These are phyloP conservation scores for Xanthoconium stramineum DNA, from an alignment of 768 basidiomycete species.

Conservation along the genomic window DNA sequence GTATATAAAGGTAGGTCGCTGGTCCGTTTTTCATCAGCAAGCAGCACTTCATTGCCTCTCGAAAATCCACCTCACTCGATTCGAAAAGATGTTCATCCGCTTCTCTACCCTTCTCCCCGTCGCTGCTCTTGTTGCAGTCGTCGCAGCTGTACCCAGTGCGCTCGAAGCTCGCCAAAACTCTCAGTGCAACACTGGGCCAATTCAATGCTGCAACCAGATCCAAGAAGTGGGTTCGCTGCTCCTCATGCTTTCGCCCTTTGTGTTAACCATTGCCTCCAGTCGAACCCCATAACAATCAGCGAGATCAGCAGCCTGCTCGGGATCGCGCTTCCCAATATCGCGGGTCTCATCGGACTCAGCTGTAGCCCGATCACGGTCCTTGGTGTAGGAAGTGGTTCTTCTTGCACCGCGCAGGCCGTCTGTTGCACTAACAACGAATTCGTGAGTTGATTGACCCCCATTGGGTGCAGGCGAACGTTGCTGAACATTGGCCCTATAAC, in stretches of 20 bases:
- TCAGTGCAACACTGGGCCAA: slow-evolving; percentile 6
- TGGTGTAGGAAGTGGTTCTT: not conserved
- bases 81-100: slow-evolving; percentile 6
- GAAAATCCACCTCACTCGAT: not conserved
- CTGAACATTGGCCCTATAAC: not conserved
- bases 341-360: slow-evolving; percentile 1
- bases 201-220: slow-evolving; percentile 6
- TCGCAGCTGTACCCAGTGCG: not conserved
- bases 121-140: slow-evolving; percentile 9
- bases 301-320: not conserved
- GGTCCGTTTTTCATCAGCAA: not conserved
- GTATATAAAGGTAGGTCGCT: slow-evolving; percentile 9
- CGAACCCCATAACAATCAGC: not conserved
- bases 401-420: slow-evolving; percentile 9
- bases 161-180: not conserved
- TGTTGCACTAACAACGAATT: slow-evolving; percentile 11
- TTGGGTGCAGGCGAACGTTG: not conserved
- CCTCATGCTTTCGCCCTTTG: not conserved
- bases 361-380: not conserved
- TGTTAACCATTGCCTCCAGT: not conserved
- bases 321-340: not conserved
- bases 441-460: not conserved
- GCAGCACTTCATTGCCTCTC: not conserved
- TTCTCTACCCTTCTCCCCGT: slow-evolving; percentile 8
- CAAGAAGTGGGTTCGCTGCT: not conserved